These are phyloP conservation scores for Sedum album DNA, from an alignment of 164 flowering plant species.

Conservation along the genomic window DNA sequence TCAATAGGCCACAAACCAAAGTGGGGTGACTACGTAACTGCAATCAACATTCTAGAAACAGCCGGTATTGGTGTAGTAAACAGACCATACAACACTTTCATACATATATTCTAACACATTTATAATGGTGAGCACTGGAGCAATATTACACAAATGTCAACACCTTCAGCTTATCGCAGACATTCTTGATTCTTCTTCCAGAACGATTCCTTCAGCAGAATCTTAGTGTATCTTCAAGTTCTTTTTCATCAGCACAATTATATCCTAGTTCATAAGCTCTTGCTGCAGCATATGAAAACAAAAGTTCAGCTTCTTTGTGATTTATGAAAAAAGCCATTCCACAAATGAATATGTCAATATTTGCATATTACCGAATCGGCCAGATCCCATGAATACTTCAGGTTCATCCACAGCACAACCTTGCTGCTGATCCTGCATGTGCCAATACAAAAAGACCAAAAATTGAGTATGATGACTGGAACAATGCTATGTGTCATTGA, in stretches of 20 bases:
- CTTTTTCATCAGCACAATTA: constrained; percentile 81
- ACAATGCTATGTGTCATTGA: not conserved
- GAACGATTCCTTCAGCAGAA: constrained; percentile 44
- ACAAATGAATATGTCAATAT: not conserved
- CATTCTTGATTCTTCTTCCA: not conserved
- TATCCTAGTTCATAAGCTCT: constrained; percentile 81
- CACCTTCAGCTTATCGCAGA: not conserved
- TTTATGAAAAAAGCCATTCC: not conserved
- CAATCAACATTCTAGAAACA: not conserved
- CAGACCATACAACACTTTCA: not conserved
- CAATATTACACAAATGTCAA: too few relatives aligned
- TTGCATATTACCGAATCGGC: constrained; percentile 63
- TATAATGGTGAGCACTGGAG: too few relatives aligned
- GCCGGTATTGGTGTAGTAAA: not conserved
- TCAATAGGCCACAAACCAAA: constrained; percentile 13
- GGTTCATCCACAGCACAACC: constrained; percentile 67
- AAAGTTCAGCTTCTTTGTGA: not conserved
- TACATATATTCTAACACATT: too few relatives aligned
- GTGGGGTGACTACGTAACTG: not conserved
- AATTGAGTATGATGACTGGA: not conserved
- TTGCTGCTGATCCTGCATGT: constrained; percentile 60
- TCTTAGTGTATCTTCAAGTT: constrained; percentile 66
- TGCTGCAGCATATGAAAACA: constrained; percentile 35
- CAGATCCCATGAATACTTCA: constrained; percentile 97
- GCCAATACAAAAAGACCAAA: not conserved